phyloP scores from a whole-genome alignment of 1,284 basidiomycete species.

The Ustilago lituana region DNA sequence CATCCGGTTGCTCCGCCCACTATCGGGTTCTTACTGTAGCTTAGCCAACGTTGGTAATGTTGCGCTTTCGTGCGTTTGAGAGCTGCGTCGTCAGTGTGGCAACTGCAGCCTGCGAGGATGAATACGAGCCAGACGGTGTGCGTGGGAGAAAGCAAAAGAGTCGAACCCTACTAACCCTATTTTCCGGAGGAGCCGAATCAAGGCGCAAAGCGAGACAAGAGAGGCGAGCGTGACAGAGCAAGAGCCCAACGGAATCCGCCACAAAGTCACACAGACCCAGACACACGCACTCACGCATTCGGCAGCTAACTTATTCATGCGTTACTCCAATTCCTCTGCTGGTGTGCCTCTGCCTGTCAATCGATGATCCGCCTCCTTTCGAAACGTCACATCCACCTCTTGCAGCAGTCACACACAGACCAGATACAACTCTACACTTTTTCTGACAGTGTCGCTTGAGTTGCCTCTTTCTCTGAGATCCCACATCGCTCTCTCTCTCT shows the following conservation, averaged over 20 bases:
- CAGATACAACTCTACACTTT: constrained; percentile 13
- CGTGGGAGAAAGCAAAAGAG: too few relatives aligned
- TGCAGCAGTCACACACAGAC: constrained; percentile 7
- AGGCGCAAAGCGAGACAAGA: too few relatives aligned
- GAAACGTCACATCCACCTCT: constrained; percentile 17
- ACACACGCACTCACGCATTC: constrained; percentile 2
- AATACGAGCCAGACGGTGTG: too few relatives aligned
- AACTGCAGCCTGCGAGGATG: too few relatives aligned
- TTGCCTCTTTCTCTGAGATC: constrained; percentile 68
- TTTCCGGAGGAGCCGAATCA: constrained; percentile 2
- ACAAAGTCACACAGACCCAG: constrained; percentile 1
- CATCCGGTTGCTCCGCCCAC: too few relatives aligned
- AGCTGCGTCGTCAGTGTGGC: too few relatives aligned
- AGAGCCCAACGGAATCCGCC: too few relatives aligned
- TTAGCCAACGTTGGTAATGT: too few relatives aligned
- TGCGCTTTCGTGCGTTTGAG: too few relatives aligned
- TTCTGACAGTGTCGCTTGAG: constrained; percentile 49
- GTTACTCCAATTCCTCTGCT: not conserved
- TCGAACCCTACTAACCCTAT: too few relatives aligned
- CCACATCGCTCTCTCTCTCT: constrained; percentile 63
- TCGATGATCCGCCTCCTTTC: not conserved
- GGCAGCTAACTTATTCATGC: not conserved
- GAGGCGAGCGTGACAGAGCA: too few relatives aligned
- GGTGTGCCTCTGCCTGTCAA: not conserved
- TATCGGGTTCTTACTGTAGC: too few relatives aligned